phyloP scores from a whole-genome alignment of 108 stramenopile genomes.

The Chaetoceros tenuissimus region DNA sequence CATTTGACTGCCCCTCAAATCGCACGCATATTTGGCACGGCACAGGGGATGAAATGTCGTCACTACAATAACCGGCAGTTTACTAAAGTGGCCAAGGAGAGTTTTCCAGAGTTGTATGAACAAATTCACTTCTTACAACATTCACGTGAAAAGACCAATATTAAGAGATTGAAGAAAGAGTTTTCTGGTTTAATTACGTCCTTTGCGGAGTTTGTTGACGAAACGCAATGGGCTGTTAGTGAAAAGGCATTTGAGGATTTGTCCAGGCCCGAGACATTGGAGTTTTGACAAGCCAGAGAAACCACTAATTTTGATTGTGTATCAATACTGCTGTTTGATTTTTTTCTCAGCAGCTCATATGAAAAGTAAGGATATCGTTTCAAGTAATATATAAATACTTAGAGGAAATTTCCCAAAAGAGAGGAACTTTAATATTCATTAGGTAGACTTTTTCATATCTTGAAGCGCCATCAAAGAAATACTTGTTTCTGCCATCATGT shows the following conservation, averaged over 20 bases:
- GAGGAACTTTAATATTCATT: no score
- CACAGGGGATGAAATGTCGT: conserved; percentile 7
- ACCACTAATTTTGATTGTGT: no score
- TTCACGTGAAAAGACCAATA: conserved; percentile 8
- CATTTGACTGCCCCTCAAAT: conserved; percentile 8
- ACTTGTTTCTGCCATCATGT: not conserved
- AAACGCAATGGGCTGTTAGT: conserved; percentile 7
- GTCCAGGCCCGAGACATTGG: not conserved
- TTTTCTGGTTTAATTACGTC: conserved; percentile 12
- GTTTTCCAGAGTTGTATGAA: conserved; percentile 12
- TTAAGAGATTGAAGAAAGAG: conserved; percentile 3
- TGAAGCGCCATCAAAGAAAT: not conserved
- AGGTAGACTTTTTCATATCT: no score
- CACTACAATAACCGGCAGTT: conserved; percentile 16
- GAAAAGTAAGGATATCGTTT: no score
- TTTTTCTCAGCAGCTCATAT: no score
- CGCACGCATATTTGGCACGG: conserved; percentile 13
- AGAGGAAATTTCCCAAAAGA: no score
- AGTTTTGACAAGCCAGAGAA: no score
- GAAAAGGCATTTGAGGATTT: conserved; percentile 8
- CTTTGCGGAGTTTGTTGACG: conserved; percentile 11
- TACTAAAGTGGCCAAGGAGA: conserved; percentile 4
- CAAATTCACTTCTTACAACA: conserved; percentile 10
- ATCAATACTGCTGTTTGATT: no score
- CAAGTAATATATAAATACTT: no score